Percentiles rank a stretch among this genome's conserved stretches.
Conservation (phyloP, 805 yeast genomes). For the Pichia nakasei region DNA sequence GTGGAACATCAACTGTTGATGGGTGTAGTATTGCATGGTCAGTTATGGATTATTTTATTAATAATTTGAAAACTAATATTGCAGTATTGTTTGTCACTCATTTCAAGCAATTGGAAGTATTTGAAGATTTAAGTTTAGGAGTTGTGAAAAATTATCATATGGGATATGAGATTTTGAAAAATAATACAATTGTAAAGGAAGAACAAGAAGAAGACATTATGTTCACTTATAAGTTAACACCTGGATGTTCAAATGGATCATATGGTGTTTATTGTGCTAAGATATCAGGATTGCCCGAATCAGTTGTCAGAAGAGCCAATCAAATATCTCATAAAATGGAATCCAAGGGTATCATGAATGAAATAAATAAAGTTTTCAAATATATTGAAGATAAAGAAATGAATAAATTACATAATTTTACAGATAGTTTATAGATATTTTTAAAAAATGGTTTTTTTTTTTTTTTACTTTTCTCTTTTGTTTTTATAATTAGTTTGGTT, state of each 20-base stretch:
- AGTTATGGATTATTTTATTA: conserved; percentile 49
- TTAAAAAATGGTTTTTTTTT: background rate
- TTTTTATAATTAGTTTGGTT: no score
- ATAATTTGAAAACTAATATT: conserved; percentile 32
- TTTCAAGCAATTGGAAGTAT: conserved; percentile 55
- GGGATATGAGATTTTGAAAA: conserved; percentile 36
- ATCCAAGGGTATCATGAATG: background rate
- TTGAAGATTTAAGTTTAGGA: conserved; percentile 31
- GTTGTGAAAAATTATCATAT: conserved; percentile 57
- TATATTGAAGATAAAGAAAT: conserved; percentile 1
- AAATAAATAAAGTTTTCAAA: background rate
- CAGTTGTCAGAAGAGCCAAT: conserved; percentile 38
- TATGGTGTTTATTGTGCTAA: conserved; percentile 84
- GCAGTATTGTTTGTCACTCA: conserved; percentile 77
- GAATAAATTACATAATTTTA: conserved; percentile 13
- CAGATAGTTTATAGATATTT: conserved; percentile 13
- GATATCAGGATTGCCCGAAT: conserved; percentile 51
- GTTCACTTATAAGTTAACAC: conserved; percentile 42
- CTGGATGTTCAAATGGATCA: conserved; percentile 50
- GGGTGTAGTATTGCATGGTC: conserved; percentile 79
- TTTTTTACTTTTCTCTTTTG: no score
- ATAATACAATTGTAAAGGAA: conserved; percentile 1
- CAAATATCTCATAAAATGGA: conserved; percentile 25
- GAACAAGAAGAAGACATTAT: conserved; percentile 31
- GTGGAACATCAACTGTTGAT: conserved; percentile 63